phyloP scores from a whole-genome alignment of 2,329 filamentous ascomycete genomes.

The Aspergillus melleus region DNA sequence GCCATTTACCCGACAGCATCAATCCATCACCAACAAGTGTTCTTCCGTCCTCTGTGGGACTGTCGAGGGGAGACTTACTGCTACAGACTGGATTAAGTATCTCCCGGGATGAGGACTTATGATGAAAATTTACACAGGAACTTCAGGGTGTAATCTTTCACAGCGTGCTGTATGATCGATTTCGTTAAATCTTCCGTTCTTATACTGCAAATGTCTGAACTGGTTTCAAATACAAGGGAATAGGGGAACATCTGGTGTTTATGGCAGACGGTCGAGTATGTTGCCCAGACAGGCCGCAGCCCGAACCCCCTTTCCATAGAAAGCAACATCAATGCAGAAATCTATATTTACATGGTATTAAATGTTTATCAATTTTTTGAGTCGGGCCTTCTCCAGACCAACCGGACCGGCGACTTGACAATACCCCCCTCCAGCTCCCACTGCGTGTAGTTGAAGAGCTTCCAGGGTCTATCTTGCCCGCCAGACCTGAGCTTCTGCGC shows the following conservation, averaged over 20 bases:
- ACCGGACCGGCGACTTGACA: constrained; percentile 25
- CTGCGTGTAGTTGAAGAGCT: constrained; percentile 17
- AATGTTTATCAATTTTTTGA: no score
- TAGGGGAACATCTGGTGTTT: no score
- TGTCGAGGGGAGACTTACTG: neutral
- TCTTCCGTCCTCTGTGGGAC: neutral
- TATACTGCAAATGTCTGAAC: no score
- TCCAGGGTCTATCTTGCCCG: constrained; percentile 17
- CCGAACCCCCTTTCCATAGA: neutral
- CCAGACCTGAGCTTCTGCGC: constrained; percentile 22
- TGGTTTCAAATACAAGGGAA: no score
- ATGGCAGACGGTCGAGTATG: no score
- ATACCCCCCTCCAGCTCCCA: constrained; percentile 36
- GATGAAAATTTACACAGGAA: neutral
- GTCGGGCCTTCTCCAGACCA: no score
- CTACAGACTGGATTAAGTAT: neutral
- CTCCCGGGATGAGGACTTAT: neutral
- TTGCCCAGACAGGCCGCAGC: no score
- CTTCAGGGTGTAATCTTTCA: no score
- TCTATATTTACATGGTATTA: neutral
- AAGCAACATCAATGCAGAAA: neutral
- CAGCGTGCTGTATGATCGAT: no score
- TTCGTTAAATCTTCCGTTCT: no score
- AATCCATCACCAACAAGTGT: neutral
- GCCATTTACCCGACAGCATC: neutral